These are phyloP conservation scores for Fennellomyces sp. DNA, from an alignment of 371 early-diverging fungal species.

Conservation along the genomic window DNA sequence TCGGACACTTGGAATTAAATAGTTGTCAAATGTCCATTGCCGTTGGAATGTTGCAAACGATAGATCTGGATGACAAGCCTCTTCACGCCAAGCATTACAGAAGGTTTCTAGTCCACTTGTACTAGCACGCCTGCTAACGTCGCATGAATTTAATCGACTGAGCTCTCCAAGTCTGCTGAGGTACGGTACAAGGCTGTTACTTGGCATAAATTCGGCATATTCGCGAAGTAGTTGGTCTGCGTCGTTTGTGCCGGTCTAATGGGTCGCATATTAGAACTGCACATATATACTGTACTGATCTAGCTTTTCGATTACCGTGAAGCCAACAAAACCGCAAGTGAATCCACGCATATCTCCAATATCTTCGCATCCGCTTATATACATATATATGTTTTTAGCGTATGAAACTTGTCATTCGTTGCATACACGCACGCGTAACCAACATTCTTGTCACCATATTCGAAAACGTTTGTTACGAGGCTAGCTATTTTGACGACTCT, in stretches of 20 bases:
- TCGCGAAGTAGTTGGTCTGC: slow-evolving; percentile 41
- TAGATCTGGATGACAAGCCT: slow-evolving; percentile 22
- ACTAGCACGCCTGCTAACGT: slow-evolving; percentile 18
- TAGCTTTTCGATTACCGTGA: slow-evolving; percentile 34
- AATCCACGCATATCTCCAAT: slow-evolving; percentile 45
- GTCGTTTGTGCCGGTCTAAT: slow-evolving; percentile 58
- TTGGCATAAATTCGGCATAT: slow-evolving; percentile 28
- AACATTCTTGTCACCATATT: slow-evolving; percentile 31
- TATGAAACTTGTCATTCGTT: background rate
- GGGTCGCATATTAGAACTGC: no score
- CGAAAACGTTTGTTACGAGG: slow-evolving; percentile 46
- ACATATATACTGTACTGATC: no score
- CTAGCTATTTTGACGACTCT: slow-evolving; percentile 25
- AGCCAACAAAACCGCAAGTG: slow-evolving; percentile 56
- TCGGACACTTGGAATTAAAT: slow-evolving; percentile 35
- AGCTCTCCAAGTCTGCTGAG: slow-evolving; percentile 24
- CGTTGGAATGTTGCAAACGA: slow-evolving; percentile 31
- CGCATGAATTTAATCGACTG: slow-evolving; percentile 31
- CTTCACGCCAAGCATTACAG: slow-evolving; percentile 32
- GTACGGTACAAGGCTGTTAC: slow-evolving; percentile 25
- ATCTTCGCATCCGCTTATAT: slow-evolving; percentile 26
- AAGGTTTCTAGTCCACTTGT: slow-evolving; percentile 24
- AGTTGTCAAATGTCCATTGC: slow-evolving; percentile 29
- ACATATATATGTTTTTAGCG: background rate
- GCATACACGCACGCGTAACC: slow-evolving; percentile 47